Evolutionary conservation across 129 eudicot species (phyloP), one percentile per base, ranked within the genome.

Genomic region (Apium graveolens): DNA sequence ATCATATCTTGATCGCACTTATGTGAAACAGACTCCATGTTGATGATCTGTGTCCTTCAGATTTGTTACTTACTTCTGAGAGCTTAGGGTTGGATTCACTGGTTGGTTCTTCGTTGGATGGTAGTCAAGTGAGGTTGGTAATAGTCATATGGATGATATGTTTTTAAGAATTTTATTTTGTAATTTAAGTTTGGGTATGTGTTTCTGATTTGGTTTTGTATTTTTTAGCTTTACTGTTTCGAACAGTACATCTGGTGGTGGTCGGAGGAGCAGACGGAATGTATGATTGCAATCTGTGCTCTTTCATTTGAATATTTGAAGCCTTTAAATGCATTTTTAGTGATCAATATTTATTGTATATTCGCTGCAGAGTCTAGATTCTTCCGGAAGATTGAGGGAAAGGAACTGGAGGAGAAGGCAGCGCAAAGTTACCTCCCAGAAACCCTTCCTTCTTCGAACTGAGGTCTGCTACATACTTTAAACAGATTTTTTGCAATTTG

Each of bases 21-120:
- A 96, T 82, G 99, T 92, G 82, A 96, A 96, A 76, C 99, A 96
- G 86, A 83, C 90, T 53, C 86, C 97, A 41, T n/a, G n/a, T n/a
- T n/a, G n/a, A n/a, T n/a, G n/a, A n/a, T n/a, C n/a, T 94, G 60
- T 82, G 86, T 65, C 92, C 91, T n/a, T 83, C 93, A 0, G 92
- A 90, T 43, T 84, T 86, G 55, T 77, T 84, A 65, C 89, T 94
- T 76, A 88, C 93, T 4, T 88, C 91, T 0, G 97, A 94, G 80
- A 88, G 94, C 77, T 86, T 94, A 70, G 98, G 98, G 7, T 81
- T 94, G 81, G 92, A 90, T 84, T 83, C 94, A 0, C 63, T 78
- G 11, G 74, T 75, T 63, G 77, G 89, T 48, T 87, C 91, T 75
- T 94, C 94, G 7, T 82, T 87, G 18, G 96, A 88, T 45, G 86